Conservation (phyloP, 2,329 filamentous ascomycete species). For the Colletotrichum lini region DNA sequence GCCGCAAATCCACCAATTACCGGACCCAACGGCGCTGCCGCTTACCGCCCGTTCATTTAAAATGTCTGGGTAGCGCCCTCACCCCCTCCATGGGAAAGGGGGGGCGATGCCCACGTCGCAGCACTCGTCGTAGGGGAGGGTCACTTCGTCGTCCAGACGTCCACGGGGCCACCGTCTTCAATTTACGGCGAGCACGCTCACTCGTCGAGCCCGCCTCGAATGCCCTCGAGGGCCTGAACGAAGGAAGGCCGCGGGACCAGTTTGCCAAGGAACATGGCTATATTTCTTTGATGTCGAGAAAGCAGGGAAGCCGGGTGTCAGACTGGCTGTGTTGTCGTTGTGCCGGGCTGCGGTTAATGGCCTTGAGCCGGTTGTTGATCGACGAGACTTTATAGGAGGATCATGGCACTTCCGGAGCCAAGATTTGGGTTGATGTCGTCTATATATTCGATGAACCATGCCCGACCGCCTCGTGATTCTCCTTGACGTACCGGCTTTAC, state of each 20-base stretch:
- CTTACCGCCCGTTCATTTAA: constrained; percentile 16
- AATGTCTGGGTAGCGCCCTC: constrained; percentile 7
- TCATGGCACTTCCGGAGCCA: not conserved
- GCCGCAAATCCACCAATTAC: constrained; percentile 40
- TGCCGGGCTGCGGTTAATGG: not conserved
- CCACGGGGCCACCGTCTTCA: constrained; percentile 22
- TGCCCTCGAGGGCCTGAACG: not conserved
- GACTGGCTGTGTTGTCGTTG: not conserved
- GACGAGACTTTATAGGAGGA: not conserved
- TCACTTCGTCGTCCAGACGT: constrained; percentile 4
- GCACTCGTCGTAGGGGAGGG: not conserved
- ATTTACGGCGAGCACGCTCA: constrained; percentile 19
- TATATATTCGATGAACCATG: constrained; percentile 24
- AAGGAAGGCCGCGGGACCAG: not conserved
- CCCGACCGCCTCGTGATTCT: not conserved
- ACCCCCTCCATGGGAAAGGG: no score
- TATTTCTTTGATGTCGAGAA: not conserved
- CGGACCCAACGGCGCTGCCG: constrained; percentile 20
- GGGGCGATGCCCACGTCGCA: constrained; percentile 8
- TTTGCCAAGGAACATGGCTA: constrained; percentile 4
- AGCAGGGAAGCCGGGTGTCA: not conserved
- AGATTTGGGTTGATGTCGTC: not conserved
- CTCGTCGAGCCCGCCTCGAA: constrained; percentile 1
- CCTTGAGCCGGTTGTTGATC: not conserved
- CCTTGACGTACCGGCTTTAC: not conserved